phyloP scores from a whole-genome alignment of 257 asterid genomes.

The Lycium ferocissimum region DNA sequence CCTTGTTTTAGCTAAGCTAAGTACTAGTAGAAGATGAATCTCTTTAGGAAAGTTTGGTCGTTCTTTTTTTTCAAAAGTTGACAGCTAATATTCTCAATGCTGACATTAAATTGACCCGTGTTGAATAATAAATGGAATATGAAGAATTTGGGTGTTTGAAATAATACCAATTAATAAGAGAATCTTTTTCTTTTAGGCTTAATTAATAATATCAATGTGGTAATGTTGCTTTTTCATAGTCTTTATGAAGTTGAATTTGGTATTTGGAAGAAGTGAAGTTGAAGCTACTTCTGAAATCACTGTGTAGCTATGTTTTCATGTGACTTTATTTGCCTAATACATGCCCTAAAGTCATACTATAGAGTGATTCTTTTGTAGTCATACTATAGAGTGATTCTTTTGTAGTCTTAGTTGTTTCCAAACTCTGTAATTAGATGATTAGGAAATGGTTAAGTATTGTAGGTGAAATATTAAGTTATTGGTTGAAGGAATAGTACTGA shows the following conservation, averaged over 20 bases:
- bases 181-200: background rate
- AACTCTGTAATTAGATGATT: background rate
- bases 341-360: background rate
- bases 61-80: slow-evolving; percentile 1
- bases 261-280: background rate
- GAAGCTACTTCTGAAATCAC: background rate
- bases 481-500: background rate
- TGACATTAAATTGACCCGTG: slow-evolving; percentile 27
- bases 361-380: too few species aligned
- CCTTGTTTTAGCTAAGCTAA: too few species aligned
- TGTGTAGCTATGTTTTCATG: background rate
- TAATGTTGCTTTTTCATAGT: background rate
- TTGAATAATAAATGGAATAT: background rate
- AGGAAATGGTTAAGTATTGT: background rate
- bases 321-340: background rate
- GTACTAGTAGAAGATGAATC: background rate
- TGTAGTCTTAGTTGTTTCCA: too few species aligned
- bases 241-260: background rate
- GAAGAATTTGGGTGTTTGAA: background rate
- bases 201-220: background rate
- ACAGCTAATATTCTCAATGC: slow-evolving; percentile 24
- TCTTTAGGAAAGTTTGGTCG: background rate
- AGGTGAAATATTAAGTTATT: background rate
- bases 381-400: too few species aligned
- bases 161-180: slow-evolving; percentile 4